Percentiles rank a stretch among this genome's conserved stretches.
These are phyloP conservation scores for Madurella mycetomatis DNA, from an alignment of 2,329 filamentous ascomycete species.

Conservation along the genomic window DNA sequence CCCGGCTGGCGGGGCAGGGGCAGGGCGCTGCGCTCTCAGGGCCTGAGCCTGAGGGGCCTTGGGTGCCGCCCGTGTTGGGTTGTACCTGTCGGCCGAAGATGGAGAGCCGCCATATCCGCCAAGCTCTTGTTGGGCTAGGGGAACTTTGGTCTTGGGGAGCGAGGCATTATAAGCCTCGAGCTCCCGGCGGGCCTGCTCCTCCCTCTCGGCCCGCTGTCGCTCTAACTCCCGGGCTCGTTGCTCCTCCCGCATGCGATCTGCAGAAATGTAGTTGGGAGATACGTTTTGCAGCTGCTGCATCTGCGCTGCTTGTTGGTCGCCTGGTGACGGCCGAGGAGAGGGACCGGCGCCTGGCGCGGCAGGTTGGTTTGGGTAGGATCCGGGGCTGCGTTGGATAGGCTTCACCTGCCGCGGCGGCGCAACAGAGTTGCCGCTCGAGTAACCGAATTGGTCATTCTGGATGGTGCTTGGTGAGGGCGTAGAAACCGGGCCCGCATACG, in stretches of 20 bases:
- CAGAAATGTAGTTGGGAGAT: constrained; percentile 50
- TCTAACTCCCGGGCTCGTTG: constrained; percentile 62
- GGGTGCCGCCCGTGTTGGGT: constrained; percentile 78
- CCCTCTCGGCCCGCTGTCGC: constrained; percentile 49
- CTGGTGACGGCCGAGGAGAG: constrained; percentile 42
- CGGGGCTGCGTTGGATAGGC: constrained; percentile 44
- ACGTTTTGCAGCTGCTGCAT: constrained; percentile 53
- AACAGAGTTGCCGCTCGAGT: constrained; percentile 53
- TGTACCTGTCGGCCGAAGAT: constrained; percentile 62
- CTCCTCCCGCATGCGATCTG: constrained; percentile 50
- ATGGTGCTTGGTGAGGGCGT: constrained; percentile 56
- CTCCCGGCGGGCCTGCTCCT: constrained; percentile 68
- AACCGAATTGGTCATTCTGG: constrained; percentile 60
- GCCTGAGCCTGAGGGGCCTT: constrained; percentile 52
- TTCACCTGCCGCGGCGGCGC: constrained; percentile 66
- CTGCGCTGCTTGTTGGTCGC: constrained; percentile 48
- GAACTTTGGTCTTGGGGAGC: constrained; percentile 73
- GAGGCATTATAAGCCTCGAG: constrained; percentile 87
- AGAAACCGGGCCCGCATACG: constrained; percentile 64
- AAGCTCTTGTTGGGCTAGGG: constrained; percentile 84
- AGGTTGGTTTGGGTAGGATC: constrained; percentile 37
- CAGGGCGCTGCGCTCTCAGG: constrained; percentile 71
- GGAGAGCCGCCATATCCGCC: constrained; percentile 59
- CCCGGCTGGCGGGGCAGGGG: constrained; percentile 60
- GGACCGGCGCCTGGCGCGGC: constrained; percentile 32